Conservation (phyloP, 768 basidiomycete genomes). For the Mrakia blollopis region DNA sequence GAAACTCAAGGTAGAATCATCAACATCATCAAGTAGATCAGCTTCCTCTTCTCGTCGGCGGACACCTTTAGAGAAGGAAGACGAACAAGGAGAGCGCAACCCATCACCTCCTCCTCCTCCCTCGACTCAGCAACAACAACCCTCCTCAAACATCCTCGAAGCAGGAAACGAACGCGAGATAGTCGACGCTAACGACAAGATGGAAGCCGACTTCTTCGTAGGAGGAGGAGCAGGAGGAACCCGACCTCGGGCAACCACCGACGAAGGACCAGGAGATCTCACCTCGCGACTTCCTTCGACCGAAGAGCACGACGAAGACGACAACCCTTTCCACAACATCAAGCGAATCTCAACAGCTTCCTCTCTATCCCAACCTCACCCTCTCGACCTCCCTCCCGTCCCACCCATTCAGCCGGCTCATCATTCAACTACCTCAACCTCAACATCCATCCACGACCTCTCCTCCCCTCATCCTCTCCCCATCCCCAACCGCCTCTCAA, state of each 20-base stretch:
- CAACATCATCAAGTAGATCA: background rate
- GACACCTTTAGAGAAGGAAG: background rate
- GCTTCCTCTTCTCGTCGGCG: background rate
- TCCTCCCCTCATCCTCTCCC: background rate
- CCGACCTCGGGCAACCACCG: background rate
- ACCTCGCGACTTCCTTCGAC: background rate
- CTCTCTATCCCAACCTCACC: constrained; percentile 11
- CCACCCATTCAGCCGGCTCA: background rate
- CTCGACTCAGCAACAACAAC: background rate
- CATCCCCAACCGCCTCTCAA: background rate
- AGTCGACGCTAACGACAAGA: background rate
- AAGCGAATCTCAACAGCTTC: constrained; percentile 3
- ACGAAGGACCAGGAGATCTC: background rate
- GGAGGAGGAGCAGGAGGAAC: background rate
- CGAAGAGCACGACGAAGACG: background rate
- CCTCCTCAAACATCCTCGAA: background rate
- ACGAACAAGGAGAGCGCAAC: background rate
- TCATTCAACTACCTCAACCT: background rate
- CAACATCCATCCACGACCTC: background rate
- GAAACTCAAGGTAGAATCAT: constrained; percentile 6
- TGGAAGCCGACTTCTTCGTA: background rate
- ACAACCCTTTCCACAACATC: background rate
- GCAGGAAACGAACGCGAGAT: background rate
- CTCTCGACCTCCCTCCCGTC: constrained; percentile 2
- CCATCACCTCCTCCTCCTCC: background rate